phyloP scores from a whole-genome alignment of 805 yeast species.

The Cyberlindnera saturnus region DNA sequence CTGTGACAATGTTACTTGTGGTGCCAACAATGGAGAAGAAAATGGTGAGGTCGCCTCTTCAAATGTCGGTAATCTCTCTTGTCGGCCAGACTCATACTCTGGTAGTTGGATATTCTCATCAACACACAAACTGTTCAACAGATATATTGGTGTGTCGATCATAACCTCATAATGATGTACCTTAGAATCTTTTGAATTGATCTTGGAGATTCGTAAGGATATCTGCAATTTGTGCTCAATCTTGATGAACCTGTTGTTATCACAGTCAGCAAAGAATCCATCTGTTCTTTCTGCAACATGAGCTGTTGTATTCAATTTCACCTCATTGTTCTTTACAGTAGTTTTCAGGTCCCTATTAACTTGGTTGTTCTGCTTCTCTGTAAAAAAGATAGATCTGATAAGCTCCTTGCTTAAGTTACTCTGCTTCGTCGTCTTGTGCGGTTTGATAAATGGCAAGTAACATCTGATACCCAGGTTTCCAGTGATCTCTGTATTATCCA shows the following conservation, averaged over 20 bases:
- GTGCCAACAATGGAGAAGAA: constrained; percentile 21
- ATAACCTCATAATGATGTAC: constrained; percentile 76
- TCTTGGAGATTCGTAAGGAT: constrained; percentile 60
- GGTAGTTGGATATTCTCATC: constrained; percentile 34
- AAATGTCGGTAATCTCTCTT: constrained; percentile 47
- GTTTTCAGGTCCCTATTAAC: constrained; percentile 1
- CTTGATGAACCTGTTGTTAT: constrained; percentile 55
- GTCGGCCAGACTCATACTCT: constrained; percentile 20
- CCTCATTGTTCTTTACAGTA: constrained; percentile 8
- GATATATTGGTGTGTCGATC: constrained; percentile 67
- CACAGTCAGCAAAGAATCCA: constrained; percentile 42
- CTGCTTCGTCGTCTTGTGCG: constrained; percentile 6
- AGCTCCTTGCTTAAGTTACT: constrained; percentile 5
- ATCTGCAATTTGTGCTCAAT: constrained; percentile 66
- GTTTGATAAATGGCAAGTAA: constrained; percentile 17
- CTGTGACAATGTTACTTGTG: constrained; percentile 4
- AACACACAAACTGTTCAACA: constrained; percentile 39
- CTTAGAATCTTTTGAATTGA: constrained; percentile 41
- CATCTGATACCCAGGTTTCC: constrained; percentile 16
- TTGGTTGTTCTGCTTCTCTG: constrained; percentile 4
- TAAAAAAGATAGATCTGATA: constrained; percentile 5
- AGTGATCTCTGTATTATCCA: constrained; percentile 14
- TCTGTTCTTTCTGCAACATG: constrained; percentile 9
- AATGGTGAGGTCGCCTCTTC: constrained; percentile 57
- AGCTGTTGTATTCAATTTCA: constrained; percentile 7